Conservation (phyloP, 1,284 basidiomycete species). For the Athelia psychrophila region DNA sequence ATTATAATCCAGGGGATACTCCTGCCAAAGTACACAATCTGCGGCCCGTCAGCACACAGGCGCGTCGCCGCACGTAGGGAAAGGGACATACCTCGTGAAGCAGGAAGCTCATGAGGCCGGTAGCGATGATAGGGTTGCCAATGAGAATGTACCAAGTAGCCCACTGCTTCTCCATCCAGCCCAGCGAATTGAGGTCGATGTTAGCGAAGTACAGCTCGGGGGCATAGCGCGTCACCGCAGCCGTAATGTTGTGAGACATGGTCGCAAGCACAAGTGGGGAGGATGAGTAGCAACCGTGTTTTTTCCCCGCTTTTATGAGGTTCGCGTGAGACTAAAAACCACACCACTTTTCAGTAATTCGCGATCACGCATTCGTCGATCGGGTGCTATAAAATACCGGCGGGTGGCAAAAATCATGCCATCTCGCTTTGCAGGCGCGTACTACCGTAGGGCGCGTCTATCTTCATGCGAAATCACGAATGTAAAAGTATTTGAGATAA, state of each 20-base stretch:
- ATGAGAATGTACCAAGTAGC: slow-evolving; percentile 82
- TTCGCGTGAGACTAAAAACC: slow-evolving; percentile 9
- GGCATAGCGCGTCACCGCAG: slow-evolving; percentile 10
- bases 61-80: too few species aligned
- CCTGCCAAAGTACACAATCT: slow-evolving; percentile 97
- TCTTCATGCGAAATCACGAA: too few species aligned
- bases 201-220: slow-evolving; percentile 49
- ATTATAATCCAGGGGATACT: slow-evolving; percentile 96
- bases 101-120: slow-evolving; percentile 91
- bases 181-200: slow-evolving; percentile 65
- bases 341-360: slow-evolving; percentile 21
- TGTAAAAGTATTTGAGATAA: too few species aligned
- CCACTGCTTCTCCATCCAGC: slow-evolving; percentile 80
- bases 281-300: background rate
- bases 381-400: too few species aligned
- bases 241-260: slow-evolving; percentile 35
- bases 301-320: background rate
- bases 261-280: slow-evolving; percentile 1
- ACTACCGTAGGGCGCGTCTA: too few species aligned
- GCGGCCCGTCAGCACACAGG: slow-evolving; percentile 1
- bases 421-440: too few species aligned
- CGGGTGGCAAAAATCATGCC: too few species aligned
- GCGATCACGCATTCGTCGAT: too few species aligned
- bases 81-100: slow-evolving; percentile 79
- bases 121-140: slow-evolving; percentile 91